Percentiles rank a stretch among this genome's conserved stretches.
Evolutionary conservation across 495 filamentous ascomycete genomes (phyloP).

Genomic region (Xylaria nigripes): DNA sequence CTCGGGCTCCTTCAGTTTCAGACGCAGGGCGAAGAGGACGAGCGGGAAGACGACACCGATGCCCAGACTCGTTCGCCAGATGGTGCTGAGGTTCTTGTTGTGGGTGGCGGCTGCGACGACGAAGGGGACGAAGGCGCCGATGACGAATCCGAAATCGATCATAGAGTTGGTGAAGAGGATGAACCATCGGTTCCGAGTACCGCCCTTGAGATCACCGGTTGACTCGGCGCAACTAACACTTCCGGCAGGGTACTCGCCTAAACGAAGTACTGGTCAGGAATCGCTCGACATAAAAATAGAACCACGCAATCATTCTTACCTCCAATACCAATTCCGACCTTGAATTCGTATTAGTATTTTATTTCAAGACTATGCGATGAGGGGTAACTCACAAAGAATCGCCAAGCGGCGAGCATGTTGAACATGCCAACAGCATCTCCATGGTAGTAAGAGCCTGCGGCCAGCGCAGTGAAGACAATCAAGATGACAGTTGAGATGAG

Average conservation of each 20-base stretch:
- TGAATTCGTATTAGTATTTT: constrained; percentile 6
- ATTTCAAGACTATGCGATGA: neutral
- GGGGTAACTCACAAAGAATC: constrained; percentile 59
- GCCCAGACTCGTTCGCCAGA: constrained; percentile 69
- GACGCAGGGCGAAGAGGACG: constrained; percentile 62
- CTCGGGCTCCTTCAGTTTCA: constrained; percentile 74
- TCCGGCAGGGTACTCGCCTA: constrained; percentile 81
- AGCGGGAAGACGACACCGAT: constrained; percentile 74
- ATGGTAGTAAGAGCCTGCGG: constrained; percentile 64
- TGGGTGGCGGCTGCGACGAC: constrained; percentile 61
- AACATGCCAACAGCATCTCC: constrained; percentile 62
- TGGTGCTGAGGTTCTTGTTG: constrained; percentile 60
- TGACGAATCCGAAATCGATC: constrained; percentile 75
- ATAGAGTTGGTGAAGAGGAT: constrained; percentile 87
- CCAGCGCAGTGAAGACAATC: constrained; percentile 74
- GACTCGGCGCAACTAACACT: constrained; percentile 78
- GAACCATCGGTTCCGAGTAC: constrained; percentile 83
- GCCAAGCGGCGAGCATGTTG: constrained; percentile 74
- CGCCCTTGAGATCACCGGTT: constrained; percentile 68
- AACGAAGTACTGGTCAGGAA: constrained; percentile 54
- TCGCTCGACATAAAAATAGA: constrained; percentile 42
- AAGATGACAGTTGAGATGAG: constrained; percentile 73
- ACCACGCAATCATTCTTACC: constrained; percentile 62
- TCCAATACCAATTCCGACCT: constrained; percentile 50
- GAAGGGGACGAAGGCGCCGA: constrained; percentile 64